phyloP scores from a whole-genome alignment of 2,329 filamentous ascomycete species.

The Fusarium sp. region DNA sequence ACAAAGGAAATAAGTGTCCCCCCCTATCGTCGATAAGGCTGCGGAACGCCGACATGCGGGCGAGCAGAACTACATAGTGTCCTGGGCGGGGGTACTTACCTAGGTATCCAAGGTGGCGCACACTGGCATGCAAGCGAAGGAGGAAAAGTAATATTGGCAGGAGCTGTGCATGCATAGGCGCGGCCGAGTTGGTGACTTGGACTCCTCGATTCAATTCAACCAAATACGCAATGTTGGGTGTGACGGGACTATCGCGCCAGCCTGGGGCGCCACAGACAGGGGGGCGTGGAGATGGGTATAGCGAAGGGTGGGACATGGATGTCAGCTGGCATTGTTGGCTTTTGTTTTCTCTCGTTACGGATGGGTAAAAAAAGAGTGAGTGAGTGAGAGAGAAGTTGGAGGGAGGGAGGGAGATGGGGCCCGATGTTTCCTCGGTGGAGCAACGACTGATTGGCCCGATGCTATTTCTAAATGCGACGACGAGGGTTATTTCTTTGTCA shows the following conservation, averaged over 20 bases:
- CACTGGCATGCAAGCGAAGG: slow-evolving; percentile 5
- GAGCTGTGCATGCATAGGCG: slow-evolving; percentile 24
- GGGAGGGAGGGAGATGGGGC: background rate
- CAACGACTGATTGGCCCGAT: background rate
- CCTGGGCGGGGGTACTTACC: background rate
- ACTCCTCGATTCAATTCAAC: background rate
- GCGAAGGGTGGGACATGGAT: slow-evolving; percentile 7
- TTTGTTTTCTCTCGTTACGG: slow-evolving; percentile 2
- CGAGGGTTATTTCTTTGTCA: background rate
- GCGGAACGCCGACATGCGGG: background rate
- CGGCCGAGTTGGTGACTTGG: slow-evolving; percentile 12
- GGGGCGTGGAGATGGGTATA: slow-evolving; percentile 25
- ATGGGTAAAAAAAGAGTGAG: background rate
- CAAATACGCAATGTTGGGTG: slow-evolving; percentile 4
- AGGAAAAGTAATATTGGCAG: slow-evolving; percentile 4
- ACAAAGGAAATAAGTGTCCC: background rate
- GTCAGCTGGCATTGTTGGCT: slow-evolving; percentile 14
- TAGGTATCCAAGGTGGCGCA: slow-evolving; percentile 1
- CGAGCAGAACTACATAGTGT: background rate
- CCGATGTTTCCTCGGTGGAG: background rate
- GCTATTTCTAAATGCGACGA: slow-evolving; percentile 4
- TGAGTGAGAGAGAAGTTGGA: slow-evolving; percentile 1
- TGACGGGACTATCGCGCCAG: slow-evolving; percentile 38
- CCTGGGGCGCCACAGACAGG: slow-evolving; percentile 30
- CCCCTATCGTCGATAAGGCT: slow-evolving; percentile 2